These are phyloP conservation scores for Tricholoma sp. DNA, from an alignment of 768 basidiomycete genomes.

Conservation along the genomic window DNA sequence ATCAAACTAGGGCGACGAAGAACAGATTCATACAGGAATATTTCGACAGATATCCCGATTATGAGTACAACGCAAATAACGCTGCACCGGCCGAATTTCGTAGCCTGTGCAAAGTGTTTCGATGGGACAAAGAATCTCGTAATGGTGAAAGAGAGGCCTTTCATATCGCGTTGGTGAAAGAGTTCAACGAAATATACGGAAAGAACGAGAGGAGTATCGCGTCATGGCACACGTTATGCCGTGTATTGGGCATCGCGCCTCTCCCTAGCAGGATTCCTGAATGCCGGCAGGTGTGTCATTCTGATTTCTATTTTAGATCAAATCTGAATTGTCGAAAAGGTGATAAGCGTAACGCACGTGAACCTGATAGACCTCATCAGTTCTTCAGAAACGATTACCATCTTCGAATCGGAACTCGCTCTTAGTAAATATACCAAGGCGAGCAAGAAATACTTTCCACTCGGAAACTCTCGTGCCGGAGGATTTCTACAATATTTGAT, in stretches of 20 bases:
- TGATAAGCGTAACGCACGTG: slow-evolving; percentile 25
- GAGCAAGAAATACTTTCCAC: slow-evolving; percentile 26
- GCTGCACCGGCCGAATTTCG: slow-evolving; percentile 22
- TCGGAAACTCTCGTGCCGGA: slow-evolving; percentile 22
- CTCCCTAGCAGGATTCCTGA: slow-evolving; percentile 19
- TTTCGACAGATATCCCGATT: slow-evolving; percentile 2
- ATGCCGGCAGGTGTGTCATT: slow-evolving; percentile 23
- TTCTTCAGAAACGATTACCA: slow-evolving; percentile 3
- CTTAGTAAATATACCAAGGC: slow-evolving; percentile 27
- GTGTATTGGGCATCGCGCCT: slow-evolving; percentile 20
- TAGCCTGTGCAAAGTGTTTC: slow-evolving; percentile 14
- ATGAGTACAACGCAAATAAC: slow-evolving; percentile 15
- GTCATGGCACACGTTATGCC: slow-evolving; percentile 25
- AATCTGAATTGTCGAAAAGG: slow-evolving; percentile 11
- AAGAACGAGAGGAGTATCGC: slow-evolving; percentile 23
- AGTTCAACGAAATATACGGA: slow-evolving; percentile 31
- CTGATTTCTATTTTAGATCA: background rate
- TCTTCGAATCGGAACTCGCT: slow-evolving; percentile 20
- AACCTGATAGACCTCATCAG: slow-evolving; percentile 28
- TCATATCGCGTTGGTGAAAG: slow-evolving; percentile 22
- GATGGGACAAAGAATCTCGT: slow-evolving; percentile 8
- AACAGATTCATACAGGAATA: background rate
- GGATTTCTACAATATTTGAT: slow-evolving; percentile 26
- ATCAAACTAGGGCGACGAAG: background rate
- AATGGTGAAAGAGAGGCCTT: slow-evolving; percentile 11